Evolutionary conservation across 805 yeast genomes (phyloP).

Genomic region (Teunomyces gatunensis): DNA sequence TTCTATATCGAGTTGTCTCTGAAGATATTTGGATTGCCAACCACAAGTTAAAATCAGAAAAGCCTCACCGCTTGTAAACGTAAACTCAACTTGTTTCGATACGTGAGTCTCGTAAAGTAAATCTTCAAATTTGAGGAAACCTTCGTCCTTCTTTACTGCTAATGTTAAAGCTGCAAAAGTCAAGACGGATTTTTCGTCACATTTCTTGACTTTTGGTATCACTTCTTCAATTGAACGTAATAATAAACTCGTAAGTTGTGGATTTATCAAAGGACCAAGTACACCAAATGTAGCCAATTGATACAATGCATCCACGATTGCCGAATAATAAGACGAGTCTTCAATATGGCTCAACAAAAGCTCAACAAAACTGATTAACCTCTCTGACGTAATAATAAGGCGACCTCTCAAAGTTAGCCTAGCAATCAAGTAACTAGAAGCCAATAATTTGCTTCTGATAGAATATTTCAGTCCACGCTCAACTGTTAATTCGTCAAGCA

Average conservation of each 20-base stretch:
- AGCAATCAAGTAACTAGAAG: constrained; percentile 46
- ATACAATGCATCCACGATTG: constrained; percentile 38
- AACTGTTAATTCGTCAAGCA: constrained; percentile 8
- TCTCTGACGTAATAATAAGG: constrained; percentile 1
- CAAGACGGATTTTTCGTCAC: constrained; percentile 58
- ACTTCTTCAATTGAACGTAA: constrained; percentile 20
- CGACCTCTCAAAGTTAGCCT: constrained; percentile 37
- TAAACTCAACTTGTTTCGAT: constrained; percentile 70
- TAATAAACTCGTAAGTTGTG: constrained; percentile 14
- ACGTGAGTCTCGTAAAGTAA: constrained; percentile 54
- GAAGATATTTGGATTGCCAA: constrained; percentile 62
- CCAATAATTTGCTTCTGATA: constrained; percentile 22
- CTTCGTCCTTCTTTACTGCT: constrained; percentile 15
- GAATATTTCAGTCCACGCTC: constrained; percentile 11
- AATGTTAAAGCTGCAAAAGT: constrained; percentile 57
- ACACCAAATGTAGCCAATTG: constrained; percentile 48
- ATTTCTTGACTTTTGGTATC: constrained; percentile 45
- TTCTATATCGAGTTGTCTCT: constrained; percentile 53
- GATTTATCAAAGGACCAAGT: constrained; percentile 33
- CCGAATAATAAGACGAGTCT: constrained; percentile 20
- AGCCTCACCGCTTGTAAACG: constrained; percentile 84
- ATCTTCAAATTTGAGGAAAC: constrained; percentile 35
- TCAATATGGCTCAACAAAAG: constrained; percentile 9
- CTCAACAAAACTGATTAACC: constrained; percentile 4
- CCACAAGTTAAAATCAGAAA: constrained; percentile 69